Evolutionary conservation across 1,284 basidiomycete genomes (phyloP).

Genomic region (Ceratobasidium sp.): DNA sequence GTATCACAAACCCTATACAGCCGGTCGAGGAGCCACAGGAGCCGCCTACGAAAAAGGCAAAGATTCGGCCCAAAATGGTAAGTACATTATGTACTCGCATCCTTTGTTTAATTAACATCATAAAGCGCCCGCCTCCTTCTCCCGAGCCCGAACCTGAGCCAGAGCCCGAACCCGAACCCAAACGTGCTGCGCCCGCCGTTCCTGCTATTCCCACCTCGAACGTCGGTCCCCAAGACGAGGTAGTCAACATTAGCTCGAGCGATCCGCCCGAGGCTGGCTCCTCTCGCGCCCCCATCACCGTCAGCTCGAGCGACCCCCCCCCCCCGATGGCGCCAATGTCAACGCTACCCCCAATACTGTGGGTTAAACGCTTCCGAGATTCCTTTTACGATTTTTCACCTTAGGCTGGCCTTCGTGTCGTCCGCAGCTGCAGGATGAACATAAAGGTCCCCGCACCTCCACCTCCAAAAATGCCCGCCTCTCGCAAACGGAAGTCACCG

Average conservation of each 20-base stretch:
- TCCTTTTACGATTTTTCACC: background rate
- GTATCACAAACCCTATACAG: no score
- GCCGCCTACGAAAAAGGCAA: no score
- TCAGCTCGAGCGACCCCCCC: background rate
- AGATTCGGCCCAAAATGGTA: no score
- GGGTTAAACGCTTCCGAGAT: background rate
- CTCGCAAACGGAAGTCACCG: no score
- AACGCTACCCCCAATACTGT: background rate
- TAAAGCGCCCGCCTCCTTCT: background rate
- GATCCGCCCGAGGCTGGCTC: background rate
- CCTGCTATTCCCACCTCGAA: background rate
- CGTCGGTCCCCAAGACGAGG: background rate
- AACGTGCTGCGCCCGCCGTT: no score
- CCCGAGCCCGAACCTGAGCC: background rate
- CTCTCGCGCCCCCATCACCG: background rate
- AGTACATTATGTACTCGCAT: no score
- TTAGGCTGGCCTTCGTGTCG: background rate
- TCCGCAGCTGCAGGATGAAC: background rate
- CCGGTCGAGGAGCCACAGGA: no score
- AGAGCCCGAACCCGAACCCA: background rate
- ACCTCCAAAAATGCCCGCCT: no score
- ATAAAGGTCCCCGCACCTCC: no score
- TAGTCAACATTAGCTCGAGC: background rate
- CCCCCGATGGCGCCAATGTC: background rate
- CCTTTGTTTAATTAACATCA: no score